These are phyloP conservation scores for Eutrema yunnanense DNA, from an alignment of 345 rosid genomes.

Conservation along the genomic window DNA sequence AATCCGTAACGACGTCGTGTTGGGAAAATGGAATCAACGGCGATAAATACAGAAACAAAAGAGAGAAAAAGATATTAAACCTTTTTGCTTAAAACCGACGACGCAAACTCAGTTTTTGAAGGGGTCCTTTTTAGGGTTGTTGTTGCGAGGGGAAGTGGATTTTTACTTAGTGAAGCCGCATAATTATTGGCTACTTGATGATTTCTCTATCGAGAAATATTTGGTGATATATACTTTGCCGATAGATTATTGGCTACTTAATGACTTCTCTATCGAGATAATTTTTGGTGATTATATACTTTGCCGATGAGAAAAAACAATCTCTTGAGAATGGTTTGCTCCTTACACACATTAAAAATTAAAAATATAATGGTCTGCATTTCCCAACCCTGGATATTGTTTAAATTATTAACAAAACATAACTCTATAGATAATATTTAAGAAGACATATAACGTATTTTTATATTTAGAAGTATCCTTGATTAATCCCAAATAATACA, in stretches of 20 bases:
- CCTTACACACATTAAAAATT: not conserved
- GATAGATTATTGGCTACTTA: conserved; percentile 36
- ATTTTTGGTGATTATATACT: conserved; percentile 31
- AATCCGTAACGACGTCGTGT: conserved; percentile 73
- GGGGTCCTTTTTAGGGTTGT: not conserved
- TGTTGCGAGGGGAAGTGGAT: not conserved
- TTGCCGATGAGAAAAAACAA: conserved; percentile 1
- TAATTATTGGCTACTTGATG: conserved; percentile 42
- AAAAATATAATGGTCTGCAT: not conserved
- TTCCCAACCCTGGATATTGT: not conserved
- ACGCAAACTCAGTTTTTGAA: not conserved
- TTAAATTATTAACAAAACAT: not conserved
- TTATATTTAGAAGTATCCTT: not conserved
- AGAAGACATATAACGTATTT: not conserved
- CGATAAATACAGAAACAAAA: conserved; percentile 18
- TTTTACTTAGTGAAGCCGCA: conserved; percentile 12
- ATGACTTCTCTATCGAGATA: conserved; percentile 58
- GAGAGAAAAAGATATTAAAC: conserved; percentile 30
- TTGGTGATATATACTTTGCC: not conserved
- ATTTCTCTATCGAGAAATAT: conserved; percentile 55
- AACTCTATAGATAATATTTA: not conserved
- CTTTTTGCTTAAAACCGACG: conserved; percentile 46
- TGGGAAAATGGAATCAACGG: conserved; percentile 42
- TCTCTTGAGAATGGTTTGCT: not conserved
- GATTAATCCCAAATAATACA: not conserved